These are phyloP conservation scores for Pharnaceum exiguum DNA, from an alignment of 148 eudicot genomes.

Conservation along the genomic window DNA sequence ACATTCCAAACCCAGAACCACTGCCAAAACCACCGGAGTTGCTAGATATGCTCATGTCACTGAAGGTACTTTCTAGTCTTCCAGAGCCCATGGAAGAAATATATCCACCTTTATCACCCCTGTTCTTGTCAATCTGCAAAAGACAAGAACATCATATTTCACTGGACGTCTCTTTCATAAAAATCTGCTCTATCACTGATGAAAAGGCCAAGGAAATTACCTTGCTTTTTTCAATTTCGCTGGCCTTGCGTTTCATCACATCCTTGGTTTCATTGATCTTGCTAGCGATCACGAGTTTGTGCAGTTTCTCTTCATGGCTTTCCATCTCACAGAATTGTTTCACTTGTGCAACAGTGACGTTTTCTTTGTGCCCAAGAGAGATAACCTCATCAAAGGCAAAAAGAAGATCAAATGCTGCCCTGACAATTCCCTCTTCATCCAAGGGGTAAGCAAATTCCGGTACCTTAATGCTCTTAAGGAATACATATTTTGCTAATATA, in stretches of 20 bases:
- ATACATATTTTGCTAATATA: slow-evolving; percentile 12
- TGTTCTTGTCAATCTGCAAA: slow-evolving; percentile 69
- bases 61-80: slow-evolving; percentile 58
- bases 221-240: slow-evolving; percentile 94
- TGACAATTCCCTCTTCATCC: slow-evolving; percentile 90
- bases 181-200: not conserved
- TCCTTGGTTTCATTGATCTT: slow-evolving; percentile 96
- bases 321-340: slow-evolving; percentile 99
- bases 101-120: slow-evolving; percentile 64
- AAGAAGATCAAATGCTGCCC: slow-evolving; percentile 84
- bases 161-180: not conserved
- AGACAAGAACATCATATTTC: not conserved
- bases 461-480: slow-evolving; percentile 66
- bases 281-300: slow-evolving; percentile 84
- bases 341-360: slow-evolving; percentile 88
- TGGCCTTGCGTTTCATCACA: slow-evolving; percentile 94
- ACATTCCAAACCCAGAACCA: slow-evolving; percentile 69
- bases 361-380: slow-evolving; percentile 93
- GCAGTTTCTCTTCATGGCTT: slow-evolving; percentile 97
- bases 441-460: slow-evolving; percentile 81
- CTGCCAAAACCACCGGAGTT: slow-evolving; percentile 68
- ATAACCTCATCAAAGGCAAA: slow-evolving; percentile 96
- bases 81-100: slow-evolving; percentile 80
- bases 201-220: slow-evolving; percentile 23
- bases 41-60: slow-evolving; percentile 58